Base-by-base conservation (phyloP, 495 filamentous ascomycete genomes). In the Staphylotrichum longicolle region DNA sequence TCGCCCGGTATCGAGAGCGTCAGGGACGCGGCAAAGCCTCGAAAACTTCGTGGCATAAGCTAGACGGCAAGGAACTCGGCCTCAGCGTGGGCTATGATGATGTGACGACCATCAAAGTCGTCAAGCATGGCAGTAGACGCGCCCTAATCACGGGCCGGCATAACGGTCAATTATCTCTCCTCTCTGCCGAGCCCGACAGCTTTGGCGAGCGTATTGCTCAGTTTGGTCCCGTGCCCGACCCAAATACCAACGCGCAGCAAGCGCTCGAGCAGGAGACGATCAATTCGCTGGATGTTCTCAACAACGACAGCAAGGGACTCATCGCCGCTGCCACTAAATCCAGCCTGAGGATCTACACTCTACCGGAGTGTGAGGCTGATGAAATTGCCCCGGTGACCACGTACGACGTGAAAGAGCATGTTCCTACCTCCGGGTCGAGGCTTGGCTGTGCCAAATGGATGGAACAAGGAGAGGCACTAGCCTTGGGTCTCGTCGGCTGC, bases 101-200 rank as follows among this genome's bases (percentile, higher is more conserved):
- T 49, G 65, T 79, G 10, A 77, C 68, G 2, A 67, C 71, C 2
- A 58, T 81, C 11, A 63, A 63, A 2, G 69, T 80, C 12, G 54
- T 79, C 3, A 68, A 65, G 45, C 61, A 63, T 32, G 65, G 62
- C 11, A 49, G 63, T n/a, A 61, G 61, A 0, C 65, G 64, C 8
- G 69, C 68, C 39, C 64, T 77, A 1, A 33, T 80, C 3, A 70
- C 73, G 0, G 78, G 79, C 20, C 69, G 79, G 39, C 75, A 77
- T n/a, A 76, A 74, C 54, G 78, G 79, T 3, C 63, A 72, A 14
- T 57, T 81, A 4, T 61, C 69, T 11, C 62, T 81, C 1, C 55
- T 79, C 3, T 76, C 74, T 4, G 72, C 72, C 12, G 75, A 66
- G 40, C 61, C 69, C 12, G 62, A 64, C 7, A 51, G 61, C 33